These are phyloP conservation scores for Hemileccinum rubropunctum DNA, from an alignment of 768 basidiomycete species.

Conservation along the genomic window DNA sequence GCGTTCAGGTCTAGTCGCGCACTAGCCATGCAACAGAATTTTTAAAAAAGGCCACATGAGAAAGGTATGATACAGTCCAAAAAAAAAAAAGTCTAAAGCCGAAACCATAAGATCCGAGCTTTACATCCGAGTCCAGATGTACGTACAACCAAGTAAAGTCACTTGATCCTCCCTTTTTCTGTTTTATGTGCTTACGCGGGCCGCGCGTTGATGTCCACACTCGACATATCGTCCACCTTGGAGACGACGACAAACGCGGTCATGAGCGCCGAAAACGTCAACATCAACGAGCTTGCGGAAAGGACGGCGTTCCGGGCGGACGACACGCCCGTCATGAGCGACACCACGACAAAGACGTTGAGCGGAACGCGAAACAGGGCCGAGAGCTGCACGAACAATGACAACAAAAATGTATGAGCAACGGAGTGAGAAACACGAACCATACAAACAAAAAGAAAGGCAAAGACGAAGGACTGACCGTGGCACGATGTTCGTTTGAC, in stretches of 20 bases:
- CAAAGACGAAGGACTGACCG: constrained; percentile 40
- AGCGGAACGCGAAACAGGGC: constrained; percentile 73
- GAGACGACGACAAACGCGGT: constrained; percentile 49
- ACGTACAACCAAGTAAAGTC: no score
- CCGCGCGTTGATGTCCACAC: constrained; percentile 18
- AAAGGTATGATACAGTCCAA: constrained; percentile 1
- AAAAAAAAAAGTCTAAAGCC: neutral
- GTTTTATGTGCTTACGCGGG: neutral
- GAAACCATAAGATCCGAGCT: neutral
- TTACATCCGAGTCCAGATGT: neutral
- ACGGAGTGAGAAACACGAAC: neutral
- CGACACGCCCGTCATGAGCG: constrained; percentile 66
- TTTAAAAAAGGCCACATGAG: neutral
- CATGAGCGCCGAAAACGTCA: constrained; percentile 57
- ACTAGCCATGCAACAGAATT: no score
- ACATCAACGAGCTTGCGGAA: constrained; percentile 52
- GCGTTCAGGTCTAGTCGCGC: no score
- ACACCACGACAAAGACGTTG: constrained; percentile 69
- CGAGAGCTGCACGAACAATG: constrained; percentile 43
- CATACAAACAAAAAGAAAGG: no score
- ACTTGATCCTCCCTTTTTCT: neutral
- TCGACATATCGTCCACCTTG: constrained; percentile 26
- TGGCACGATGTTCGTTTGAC: constrained; percentile 70
- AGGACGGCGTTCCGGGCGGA: constrained; percentile 61
- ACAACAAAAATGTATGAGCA: neutral